These are phyloP conservation scores for Lantana camara DNA, from an alignment of 257 asterid species.

Conservation along the genomic window DNA sequence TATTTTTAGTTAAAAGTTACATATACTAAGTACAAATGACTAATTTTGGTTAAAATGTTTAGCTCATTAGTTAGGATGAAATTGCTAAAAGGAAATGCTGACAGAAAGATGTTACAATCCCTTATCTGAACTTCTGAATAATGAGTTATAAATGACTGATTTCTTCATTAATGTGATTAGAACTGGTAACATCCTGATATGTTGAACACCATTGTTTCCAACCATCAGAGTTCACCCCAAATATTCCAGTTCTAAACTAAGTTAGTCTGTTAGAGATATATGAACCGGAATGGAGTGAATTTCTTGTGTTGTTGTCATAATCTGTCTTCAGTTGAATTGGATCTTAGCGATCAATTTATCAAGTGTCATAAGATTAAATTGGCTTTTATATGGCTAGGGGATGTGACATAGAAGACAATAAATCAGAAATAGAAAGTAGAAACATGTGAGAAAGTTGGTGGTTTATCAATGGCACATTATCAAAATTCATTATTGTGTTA, in stretches of 20 bases:
- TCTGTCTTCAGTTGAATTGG: too few species aligned
- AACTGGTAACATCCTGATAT: not conserved
- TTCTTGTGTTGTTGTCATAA: too few species aligned
- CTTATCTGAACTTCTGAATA: not conserved
- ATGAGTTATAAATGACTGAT: not conserved
- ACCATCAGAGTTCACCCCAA: not conserved
- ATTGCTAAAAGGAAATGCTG: too few species aligned
- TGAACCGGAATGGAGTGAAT: too few species aligned
- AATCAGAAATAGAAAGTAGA: too few species aligned
- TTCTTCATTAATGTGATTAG: not conserved
- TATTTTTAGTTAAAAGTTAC: not conserved
- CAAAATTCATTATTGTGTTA: not conserved
- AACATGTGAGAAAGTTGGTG: too few species aligned
- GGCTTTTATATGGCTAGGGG: not conserved
- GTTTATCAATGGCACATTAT: too few species aligned
- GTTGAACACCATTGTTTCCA: not conserved
- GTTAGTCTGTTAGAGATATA: too few species aligned
- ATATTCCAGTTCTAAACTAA: not conserved
- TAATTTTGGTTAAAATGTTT: too few species aligned
- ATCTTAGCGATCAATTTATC: not conserved
- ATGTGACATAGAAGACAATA: not conserved
- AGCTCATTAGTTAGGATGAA: too few species aligned
- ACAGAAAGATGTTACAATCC: not conserved
- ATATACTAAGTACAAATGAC: not conserved
- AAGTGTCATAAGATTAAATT: not conserved